Percentiles rank a stretch among this genome's conserved stretches.
Evolutionary conservation across 2,329 filamentous ascomycete genomes (phyloP).

Genomic region (Neoscytalidium dimidiatum): DNA sequence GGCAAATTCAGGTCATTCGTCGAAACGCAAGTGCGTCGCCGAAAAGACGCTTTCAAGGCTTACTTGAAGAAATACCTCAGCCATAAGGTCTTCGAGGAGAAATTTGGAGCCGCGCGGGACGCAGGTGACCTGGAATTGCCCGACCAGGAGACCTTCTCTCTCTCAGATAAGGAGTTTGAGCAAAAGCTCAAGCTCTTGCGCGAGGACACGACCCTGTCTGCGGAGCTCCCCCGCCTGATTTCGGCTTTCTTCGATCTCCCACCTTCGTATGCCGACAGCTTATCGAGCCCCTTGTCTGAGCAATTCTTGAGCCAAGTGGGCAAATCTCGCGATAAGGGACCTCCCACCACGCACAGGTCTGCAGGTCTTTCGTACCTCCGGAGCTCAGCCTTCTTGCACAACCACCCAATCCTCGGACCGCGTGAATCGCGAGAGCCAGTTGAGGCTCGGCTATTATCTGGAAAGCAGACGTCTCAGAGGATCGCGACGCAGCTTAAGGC

Average conservation of each 20-base stretch:
- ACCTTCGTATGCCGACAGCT: constrained; percentile 26
- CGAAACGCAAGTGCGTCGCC: neutral
- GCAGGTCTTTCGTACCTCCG: constrained; percentile 64
- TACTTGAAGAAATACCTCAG: constrained; percentile 27
- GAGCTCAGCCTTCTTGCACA: constrained; percentile 56
- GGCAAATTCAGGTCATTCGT: constrained; percentile 39
- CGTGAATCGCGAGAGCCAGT: constrained; percentile 55
- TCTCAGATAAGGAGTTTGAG: constrained; percentile 30
- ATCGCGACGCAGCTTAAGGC: constrained; percentile 35
- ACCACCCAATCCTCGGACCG: constrained; percentile 63
- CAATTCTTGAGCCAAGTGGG: neutral
- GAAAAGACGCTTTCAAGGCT: constrained; percentile 25
- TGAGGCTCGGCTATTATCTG: constrained; percentile 57
- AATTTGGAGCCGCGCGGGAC: neutral
- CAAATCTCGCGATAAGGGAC: neutral
- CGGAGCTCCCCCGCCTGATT: constrained; percentile 55
- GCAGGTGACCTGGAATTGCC: neutral
- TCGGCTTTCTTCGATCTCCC: constrained; percentile 60
- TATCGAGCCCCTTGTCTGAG: too few species aligned
- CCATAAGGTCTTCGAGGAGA: neutral
- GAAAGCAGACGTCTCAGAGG: constrained; percentile 19
- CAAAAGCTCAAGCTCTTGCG: constrained; percentile 40
- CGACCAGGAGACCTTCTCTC: constrained; percentile 31
- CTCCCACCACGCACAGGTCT: constrained; percentile 65
- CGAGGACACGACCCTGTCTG: constrained; percentile 52